These are phyloP conservation scores for Usnea hakonensis DNA, from an alignment of 495 filamentous ascomycete species.

Conservation along the genomic window DNA sequence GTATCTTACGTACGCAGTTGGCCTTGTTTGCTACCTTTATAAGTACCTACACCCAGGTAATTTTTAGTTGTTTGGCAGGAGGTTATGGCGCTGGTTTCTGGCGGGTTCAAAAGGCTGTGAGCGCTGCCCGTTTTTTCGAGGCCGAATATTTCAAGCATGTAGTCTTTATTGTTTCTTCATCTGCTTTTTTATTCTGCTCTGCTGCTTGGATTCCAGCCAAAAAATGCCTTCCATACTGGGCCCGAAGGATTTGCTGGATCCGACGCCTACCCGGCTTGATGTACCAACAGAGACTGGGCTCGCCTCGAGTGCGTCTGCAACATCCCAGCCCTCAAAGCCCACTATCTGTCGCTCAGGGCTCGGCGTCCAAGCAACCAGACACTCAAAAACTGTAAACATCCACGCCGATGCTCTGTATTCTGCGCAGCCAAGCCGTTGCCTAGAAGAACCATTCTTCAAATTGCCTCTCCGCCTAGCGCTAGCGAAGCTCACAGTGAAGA, in stretches of 20 bases:
- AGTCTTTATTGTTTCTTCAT: background rate
- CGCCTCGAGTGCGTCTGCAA: background rate
- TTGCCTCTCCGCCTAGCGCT: background rate
- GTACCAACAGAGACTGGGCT: background rate
- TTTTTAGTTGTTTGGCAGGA: too few species aligned
- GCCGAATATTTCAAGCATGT: background rate
- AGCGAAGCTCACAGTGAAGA: background rate
- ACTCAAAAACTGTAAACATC: too few species aligned
- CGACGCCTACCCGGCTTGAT: background rate
- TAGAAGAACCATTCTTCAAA: background rate
- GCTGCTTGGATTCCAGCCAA: background rate
- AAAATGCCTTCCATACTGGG: background rate
- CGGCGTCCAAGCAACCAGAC: background rate
- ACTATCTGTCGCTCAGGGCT: background rate
- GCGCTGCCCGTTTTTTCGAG: background rate
- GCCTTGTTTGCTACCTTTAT: background rate
- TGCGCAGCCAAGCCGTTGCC: background rate
- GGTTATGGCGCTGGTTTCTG: background rate
- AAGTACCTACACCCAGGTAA: too few species aligned
- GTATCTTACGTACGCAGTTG: background rate
- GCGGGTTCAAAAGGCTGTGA: background rate
- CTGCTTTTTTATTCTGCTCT: background rate
- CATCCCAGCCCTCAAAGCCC: background rate
- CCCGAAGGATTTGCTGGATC: background rate
- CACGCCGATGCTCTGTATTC: background rate